Percentiles rank a stretch among this genome's conserved stretches.
phyloP scores from a whole-genome alignment of 345 rosid genomes.

The Salix dunnii region DNA sequence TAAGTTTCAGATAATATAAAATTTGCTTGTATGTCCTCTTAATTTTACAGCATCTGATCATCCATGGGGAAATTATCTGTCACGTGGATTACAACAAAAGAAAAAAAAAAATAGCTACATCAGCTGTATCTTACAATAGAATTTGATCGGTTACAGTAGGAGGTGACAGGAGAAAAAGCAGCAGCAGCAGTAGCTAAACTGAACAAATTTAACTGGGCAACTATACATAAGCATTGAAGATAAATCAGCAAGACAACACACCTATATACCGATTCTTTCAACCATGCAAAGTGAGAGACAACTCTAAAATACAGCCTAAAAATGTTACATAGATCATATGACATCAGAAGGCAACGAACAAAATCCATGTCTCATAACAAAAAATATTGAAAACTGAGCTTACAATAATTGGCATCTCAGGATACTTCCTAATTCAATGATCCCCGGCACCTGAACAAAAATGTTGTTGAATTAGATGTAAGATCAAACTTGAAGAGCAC shows the following conservation, averaged over 20 bases:
- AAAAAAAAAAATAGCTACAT: too few relatives aligned
- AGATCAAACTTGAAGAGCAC: not conserved
- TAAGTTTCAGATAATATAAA: too few relatives aligned
- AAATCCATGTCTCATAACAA: not conserved
- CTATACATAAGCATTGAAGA: not conserved
- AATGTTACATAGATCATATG: constrained; percentile 1
- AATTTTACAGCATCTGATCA: too few relatives aligned
- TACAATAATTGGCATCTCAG: constrained; percentile 23
- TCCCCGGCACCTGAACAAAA: constrained; percentile 77
- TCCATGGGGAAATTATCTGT: too few relatives aligned
- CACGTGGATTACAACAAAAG: too few relatives aligned
- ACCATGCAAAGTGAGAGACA: not conserved
- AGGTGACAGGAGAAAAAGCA: too few relatives aligned
- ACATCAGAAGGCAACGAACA: not conserved
- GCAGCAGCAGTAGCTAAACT: not conserved
- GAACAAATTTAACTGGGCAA: not conserved
- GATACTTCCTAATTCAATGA: constrained; percentile 60
- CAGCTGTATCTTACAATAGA: too few relatives aligned
- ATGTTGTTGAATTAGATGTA: constrained; percentile 2
- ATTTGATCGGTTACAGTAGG: not conserved
- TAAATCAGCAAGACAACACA: not conserved
- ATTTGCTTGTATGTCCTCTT: too few relatives aligned
- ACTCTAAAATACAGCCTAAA: constrained; percentile 13
- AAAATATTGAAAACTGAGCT: constrained; percentile 19
- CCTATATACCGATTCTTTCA: not conserved